Evolutionary conservation across 495 filamentous ascomycete species (phyloP).

Genomic region (Tuber aestivum): DNA sequence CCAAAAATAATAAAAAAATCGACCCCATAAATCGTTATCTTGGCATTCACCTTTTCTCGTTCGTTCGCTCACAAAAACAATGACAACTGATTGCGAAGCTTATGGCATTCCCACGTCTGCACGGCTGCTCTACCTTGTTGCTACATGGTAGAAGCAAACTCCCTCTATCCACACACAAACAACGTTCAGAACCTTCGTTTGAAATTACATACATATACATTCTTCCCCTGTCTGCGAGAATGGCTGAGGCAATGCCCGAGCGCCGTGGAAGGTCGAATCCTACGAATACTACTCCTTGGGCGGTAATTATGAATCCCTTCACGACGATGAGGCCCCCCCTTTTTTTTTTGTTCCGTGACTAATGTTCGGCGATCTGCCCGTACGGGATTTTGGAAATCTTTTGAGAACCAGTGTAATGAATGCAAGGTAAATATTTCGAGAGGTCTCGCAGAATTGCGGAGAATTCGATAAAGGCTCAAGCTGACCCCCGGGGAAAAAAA

Average conservation of each 20-base stretch:
- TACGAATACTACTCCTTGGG: conserved; percentile 20
- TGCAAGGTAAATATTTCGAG: conserved; percentile 28
- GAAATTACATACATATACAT: neutral
- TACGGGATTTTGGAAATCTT: conserved; percentile 6
- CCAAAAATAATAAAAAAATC: neutral
- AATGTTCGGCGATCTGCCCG: conserved; percentile 2
- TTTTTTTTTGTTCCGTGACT: conserved; percentile 8
- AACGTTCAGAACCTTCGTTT: neutral
- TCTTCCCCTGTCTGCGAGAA: neutral
- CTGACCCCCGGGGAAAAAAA: conserved; percentile 10
- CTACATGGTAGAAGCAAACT: neutral
- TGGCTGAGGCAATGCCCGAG: conserved; percentile 12
- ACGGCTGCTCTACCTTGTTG: neutral
- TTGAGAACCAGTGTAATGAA: conserved; percentile 29
- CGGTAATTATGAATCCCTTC: conserved; percentile 19
- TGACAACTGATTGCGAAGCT: conserved; percentile 1
- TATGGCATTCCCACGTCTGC: neutral
- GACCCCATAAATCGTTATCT: neutral
- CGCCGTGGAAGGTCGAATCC: conserved; percentile 22
- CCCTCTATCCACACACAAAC: neutral
- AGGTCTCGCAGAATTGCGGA: neutral
- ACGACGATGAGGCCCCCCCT: neutral
- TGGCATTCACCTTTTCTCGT: neutral
- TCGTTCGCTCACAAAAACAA: neutral
- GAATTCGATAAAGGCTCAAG: conserved; percentile 12